Conservation (phyloP, 1,139 yeast species). For the Magnusiomyces sp. region DNA sequence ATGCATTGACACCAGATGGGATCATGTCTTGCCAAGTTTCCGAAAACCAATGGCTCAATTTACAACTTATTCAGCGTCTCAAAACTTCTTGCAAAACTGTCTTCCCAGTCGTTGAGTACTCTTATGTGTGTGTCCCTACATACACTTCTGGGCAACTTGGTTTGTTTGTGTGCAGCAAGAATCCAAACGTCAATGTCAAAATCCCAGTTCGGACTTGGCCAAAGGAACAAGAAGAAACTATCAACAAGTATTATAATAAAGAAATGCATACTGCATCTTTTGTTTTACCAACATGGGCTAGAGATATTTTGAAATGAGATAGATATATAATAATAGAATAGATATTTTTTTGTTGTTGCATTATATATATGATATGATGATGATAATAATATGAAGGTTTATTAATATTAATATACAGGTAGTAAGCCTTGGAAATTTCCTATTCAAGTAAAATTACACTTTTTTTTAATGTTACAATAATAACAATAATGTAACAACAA, state of each 20-base stretch:
- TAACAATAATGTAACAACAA: too few species aligned
- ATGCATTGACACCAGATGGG: conserved; percentile 64
- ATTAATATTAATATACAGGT: too few species aligned
- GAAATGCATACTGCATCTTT: conserved; percentile 72
- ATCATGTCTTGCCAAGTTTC: conserved; percentile 87
- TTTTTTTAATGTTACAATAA: too few species aligned
- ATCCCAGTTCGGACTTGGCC: conserved; percentile 48
- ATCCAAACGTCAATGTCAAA: conserved; percentile 41
- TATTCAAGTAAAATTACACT: too few species aligned
- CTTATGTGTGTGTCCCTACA: conserved; percentile 87
- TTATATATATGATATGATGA: too few species aligned
- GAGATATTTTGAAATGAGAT: conserved; percentile 29
- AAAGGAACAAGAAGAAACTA: conserved; percentile 40
- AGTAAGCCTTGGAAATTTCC: too few species aligned
- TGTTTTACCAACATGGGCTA: conserved; percentile 83
- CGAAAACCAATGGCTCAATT: conserved; percentile 87
- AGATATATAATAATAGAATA: too few species aligned
- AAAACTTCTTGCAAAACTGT: conserved; percentile 54
- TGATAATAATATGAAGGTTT: too few species aligned
- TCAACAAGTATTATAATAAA: conserved; percentile 65
- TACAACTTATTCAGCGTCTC: conserved; percentile 54
- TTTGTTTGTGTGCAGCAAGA: conserved; percentile 70
- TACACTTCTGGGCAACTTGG: conserved; percentile 97
- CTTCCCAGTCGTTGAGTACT: conserved; percentile 71
- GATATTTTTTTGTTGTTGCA: too few species aligned